Evolutionary conservation across 257 asterid genomes (phyloP).

Genomic region (Solanum infundibuliforme): DNA sequence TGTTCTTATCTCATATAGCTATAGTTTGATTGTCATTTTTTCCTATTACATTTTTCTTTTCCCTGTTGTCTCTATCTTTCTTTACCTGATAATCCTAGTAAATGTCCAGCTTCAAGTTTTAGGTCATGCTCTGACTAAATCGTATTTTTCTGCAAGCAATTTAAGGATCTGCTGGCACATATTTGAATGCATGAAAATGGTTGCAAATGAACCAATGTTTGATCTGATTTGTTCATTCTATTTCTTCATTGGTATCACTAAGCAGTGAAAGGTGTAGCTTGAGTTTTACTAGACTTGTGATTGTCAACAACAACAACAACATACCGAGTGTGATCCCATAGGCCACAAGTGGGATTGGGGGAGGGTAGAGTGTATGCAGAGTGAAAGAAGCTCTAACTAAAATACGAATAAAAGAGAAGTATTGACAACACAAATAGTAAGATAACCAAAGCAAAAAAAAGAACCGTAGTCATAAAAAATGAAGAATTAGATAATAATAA

Average conservation of each 20-base stretch:
- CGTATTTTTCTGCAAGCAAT: neutral
- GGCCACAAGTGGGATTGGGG: neutral
- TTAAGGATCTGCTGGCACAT: neutral
- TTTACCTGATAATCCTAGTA: neutral
- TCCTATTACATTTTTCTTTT: neutral
- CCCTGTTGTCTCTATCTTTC: neutral
- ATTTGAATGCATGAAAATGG: neutral
- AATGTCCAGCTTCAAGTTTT: neutral
- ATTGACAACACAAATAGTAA: neutral
- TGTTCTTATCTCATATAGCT: neutral
- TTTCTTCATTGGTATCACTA: neutral
- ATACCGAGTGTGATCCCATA: neutral
- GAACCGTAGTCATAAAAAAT: neutral
- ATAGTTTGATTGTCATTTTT: neutral
- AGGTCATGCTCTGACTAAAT: neutral
- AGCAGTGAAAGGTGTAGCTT: neutral
- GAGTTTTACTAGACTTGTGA: neutral
- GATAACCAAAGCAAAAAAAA: neutral
- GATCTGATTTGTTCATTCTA: neutral
- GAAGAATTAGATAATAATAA: neutral
- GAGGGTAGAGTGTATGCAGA: neutral
- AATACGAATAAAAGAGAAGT: neutral
- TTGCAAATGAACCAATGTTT: neutral
- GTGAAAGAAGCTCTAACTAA: neutral
- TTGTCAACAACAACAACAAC: neutral